These are phyloP conservation scores for Phanerodontia chrysosporium DNA, from an alignment of 768 basidiomycete genomes.

Conservation along the genomic window DNA sequence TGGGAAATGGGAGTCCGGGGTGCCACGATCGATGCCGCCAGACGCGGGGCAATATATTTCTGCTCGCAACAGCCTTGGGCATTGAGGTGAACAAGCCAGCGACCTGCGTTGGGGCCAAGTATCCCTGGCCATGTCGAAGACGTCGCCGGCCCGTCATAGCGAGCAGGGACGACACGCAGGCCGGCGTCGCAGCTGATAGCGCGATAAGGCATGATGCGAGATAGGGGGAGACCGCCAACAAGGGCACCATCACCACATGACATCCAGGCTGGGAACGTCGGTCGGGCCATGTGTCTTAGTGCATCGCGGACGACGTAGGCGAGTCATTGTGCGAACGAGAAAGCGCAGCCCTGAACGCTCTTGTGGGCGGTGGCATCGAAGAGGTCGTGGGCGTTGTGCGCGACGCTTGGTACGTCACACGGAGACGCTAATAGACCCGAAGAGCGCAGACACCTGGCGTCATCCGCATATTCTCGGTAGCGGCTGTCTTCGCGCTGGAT, in stretches of 20 bases:
- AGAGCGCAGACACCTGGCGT: neutral
- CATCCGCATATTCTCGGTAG: neutral
- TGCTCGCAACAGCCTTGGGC: neutral
- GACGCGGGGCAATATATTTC: neutral
- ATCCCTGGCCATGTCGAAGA: neutral
- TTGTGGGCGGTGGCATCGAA: neutral
- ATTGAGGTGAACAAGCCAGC: neutral
- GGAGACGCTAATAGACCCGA: neutral
- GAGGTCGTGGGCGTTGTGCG: neutral
- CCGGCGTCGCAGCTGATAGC: conserved; percentile 8
- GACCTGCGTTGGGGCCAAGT: neutral
- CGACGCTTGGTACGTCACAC: neutral
- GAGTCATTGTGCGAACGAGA: neutral
- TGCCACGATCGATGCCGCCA: neutral
- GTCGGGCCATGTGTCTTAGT: neutral
- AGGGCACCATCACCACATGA: conserved; percentile 4
- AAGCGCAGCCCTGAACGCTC: neutral
- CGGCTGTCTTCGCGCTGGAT: neutral
- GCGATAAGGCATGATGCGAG: conserved; percentile 11
- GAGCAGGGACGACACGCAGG: neutral
- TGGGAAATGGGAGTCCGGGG: neutral
- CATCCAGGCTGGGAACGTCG: conserved; percentile 1
- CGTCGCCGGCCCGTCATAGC: neutral
- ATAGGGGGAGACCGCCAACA: conserved; percentile 2
- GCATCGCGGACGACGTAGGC: neutral